Evolutionary conservation across 495 filamentous ascomycete species (phyloP).

Genomic region (Penicillium cataractarum): DNA sequence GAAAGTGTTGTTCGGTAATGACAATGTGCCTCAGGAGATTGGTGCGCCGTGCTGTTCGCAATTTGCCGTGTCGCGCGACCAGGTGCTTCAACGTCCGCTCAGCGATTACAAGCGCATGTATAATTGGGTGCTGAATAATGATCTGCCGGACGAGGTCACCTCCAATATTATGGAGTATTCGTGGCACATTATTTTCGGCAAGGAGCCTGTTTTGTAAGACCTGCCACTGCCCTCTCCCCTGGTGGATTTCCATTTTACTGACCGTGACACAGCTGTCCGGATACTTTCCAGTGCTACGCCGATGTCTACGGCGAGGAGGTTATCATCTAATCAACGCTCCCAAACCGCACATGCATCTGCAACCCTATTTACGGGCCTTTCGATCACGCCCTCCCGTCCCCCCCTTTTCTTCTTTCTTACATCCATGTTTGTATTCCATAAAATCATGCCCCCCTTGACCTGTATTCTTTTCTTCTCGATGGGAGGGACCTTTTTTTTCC

Average conservation of each 20-base stretch:
- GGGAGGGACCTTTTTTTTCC: background rate
- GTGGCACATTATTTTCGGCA: constrained; percentile 61
- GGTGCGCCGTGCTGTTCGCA: constrained; percentile 67
- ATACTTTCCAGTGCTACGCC: constrained; percentile 49
- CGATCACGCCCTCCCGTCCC: background rate
- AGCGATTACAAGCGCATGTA: constrained; percentile 61
- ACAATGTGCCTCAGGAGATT: constrained; percentile 50
- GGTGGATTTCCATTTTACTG: constrained; percentile 11
- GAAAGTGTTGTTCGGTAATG: constrained; percentile 46
- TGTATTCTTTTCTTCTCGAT: constrained; percentile 9
- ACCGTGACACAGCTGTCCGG: constrained; percentile 45
- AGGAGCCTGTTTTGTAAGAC: constrained; percentile 53
- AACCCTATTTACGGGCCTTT: background rate
- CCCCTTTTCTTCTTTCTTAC: background rate
- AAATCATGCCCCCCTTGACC: constrained; percentile 2
- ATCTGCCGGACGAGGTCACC: constrained; percentile 49
- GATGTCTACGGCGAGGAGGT: constrained; percentile 49
- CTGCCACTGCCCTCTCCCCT: background rate
- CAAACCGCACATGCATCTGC: background rate
- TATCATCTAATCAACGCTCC: constrained; percentile 4
- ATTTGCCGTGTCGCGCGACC: constrained; percentile 64
- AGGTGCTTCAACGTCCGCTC: constrained; percentile 49
- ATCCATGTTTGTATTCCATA: constrained; percentile 13
- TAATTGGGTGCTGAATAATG: constrained; percentile 60
- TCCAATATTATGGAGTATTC: constrained; percentile 55